A percentile compares a stretch with the other conserved stretches of the same genome.
Conservation (phyloP, 306 rosid species). For the Fragaria iinumae region DNA sequence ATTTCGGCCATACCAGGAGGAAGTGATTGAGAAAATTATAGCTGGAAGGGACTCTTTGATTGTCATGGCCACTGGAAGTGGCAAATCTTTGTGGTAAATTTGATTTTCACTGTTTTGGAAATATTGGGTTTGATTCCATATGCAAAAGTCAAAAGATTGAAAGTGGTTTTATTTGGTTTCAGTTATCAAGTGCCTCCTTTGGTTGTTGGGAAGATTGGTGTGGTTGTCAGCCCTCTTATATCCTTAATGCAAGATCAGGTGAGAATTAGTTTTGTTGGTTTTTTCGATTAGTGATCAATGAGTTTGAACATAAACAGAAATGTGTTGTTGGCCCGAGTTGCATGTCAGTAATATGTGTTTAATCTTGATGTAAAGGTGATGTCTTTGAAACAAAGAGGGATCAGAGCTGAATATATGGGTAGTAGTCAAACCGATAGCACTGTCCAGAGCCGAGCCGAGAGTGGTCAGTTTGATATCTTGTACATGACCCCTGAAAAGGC, state of each 20-base stretch:
- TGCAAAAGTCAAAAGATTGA: background rate
- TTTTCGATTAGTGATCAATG: background rate
- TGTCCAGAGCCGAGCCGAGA: slow-evolving; percentile 72
- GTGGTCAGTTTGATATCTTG: slow-evolving; percentile 68
- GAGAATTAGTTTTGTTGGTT: background rate
- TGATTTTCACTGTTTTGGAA: background rate
- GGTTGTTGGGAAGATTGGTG: slow-evolving; percentile 73
- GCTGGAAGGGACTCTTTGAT: slow-evolving; percentile 70
- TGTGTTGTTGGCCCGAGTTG: background rate
- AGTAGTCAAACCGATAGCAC: slow-evolving; percentile 72
- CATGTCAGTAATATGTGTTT: background rate
- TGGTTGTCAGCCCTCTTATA: slow-evolving; percentile 81
- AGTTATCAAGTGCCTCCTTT: slow-evolving; percentile 94
- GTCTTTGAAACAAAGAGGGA: slow-evolving; percentile 82
- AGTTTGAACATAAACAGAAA: background rate
- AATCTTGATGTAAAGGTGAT: slow-evolving; percentile 52
- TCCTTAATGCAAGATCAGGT: slow-evolving; percentile 97
- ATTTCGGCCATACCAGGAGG: slow-evolving; percentile 71
- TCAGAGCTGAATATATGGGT: slow-evolving; percentile 80
- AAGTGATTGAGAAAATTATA: slow-evolving; percentile 58
- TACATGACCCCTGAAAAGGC: slow-evolving; percentile 97
- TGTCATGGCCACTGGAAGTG: slow-evolving; percentile 96
- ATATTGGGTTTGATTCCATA: background rate
- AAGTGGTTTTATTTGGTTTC: slow-evolving; percentile 6
- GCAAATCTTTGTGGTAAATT: slow-evolving; percentile 79